Base-by-base conservation (phyloP, 2,329 filamentous ascomycete species). In the Trichoderma sp. region DNA sequence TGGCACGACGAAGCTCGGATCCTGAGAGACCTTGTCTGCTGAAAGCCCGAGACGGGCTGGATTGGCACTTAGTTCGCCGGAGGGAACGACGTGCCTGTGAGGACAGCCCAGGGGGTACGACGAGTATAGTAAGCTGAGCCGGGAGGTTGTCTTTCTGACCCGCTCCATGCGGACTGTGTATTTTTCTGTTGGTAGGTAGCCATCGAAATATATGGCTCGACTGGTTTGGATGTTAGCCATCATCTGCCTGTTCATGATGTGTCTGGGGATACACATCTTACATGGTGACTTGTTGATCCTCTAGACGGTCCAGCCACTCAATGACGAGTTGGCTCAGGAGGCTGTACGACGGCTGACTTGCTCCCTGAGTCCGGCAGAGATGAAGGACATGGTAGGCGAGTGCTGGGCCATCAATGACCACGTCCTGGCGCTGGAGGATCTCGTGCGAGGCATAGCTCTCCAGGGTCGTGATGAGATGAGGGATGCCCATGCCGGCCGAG, bases 181-280 rank as follows among this genome's bases (percentile, higher is more conserved):
- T 73, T 97, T 97, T 5, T 80, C 76, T 0, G 74, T 66, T 0
- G 94, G 94, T 1, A 98, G 81, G 64, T 86, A 88, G 15, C 93
- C 93, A 75, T 98, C 94, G 71, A 98, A 97, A 74, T 90, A 93
- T 61, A 97, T 90, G 54, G 83, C 86, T 65, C 85, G 78, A 52
- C 74, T 74, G 2, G 67, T 28, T 68, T 56, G 59, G 17, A 47
- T 61, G 69, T 67, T 44, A 67, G 64, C 26, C 7, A 48, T 14
- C 24, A 7, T 41, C 30, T 14, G 30, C n/a, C 7, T 19, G 9
- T 19, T 26, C 7, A 6, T 28, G 26, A 12, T 34, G 44, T 15
- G 15, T 15, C 47, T 47, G 15, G 28, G 3, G 30, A 56, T 17
- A 12, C 12, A 14, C 34, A 39, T 69, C 71, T 75, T 81, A 94